phyloP scores from a whole-genome alignment of 176 grass and related monocot species.

The Aegilops speltoides region DNA sequence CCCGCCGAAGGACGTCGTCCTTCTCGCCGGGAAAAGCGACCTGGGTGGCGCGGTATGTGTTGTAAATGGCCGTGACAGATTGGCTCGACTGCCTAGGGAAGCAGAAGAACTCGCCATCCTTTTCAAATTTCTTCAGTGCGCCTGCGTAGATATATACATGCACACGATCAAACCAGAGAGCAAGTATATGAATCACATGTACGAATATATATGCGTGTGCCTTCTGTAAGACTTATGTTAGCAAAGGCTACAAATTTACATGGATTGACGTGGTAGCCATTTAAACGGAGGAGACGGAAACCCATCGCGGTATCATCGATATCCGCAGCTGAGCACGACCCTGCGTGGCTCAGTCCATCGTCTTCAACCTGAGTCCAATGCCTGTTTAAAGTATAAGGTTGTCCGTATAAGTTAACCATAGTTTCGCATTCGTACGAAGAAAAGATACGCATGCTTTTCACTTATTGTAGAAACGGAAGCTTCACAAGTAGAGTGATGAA shows the following conservation, averaged over 20 bases:
- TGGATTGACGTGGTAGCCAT: slow-evolving; percentile 51
- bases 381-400: neutral
- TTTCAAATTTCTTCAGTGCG: slow-evolving; percentile 42
- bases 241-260: neutral
- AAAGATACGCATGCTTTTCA: too few relatives aligned
- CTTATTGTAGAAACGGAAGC: too few relatives aligned
- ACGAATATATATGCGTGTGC: too few relatives aligned
- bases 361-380: neutral
- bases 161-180: neutral
- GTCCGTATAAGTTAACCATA: too few relatives aligned
- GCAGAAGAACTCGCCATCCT: slow-evolving; percentile 43
- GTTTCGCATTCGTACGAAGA: too few relatives aligned
- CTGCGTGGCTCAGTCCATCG: neutral
- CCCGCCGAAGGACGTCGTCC: neutral
- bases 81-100: slow-evolving; percentile 24
- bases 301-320: slow-evolving; percentile 68
- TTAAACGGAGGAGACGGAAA: slow-evolving; percentile 47
- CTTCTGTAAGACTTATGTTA: too few relatives aligned
- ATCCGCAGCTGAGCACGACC: slow-evolving; percentile 9
- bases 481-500: too few relatives aligned
- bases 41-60: slow-evolving; percentile 47
- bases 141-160: neutral
- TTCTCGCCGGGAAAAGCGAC: slow-evolving; percentile 32
- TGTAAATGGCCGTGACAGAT: slow-evolving; percentile 40
- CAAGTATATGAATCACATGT: too few relatives aligned